Conservation (phyloP, 352 stramenopile species). For the Globisporangium camurandrum region DNA sequence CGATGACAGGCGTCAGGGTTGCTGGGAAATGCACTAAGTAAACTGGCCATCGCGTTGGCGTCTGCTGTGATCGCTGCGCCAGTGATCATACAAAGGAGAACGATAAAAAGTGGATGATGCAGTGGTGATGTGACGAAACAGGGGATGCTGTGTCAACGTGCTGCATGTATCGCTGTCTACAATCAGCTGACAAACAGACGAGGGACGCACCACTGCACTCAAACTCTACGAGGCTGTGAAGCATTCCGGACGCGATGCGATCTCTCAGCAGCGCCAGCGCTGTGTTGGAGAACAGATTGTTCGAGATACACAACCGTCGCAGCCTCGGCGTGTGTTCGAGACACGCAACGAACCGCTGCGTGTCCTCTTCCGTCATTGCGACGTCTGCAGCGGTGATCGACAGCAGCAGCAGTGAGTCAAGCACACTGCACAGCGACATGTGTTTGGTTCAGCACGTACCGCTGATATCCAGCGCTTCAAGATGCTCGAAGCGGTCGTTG, state of each 20-base stretch:
- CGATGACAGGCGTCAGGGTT: no score
- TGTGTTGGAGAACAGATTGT: conserved; percentile 32
- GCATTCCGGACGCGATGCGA: conserved; percentile 12
- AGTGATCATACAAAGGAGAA: no score
- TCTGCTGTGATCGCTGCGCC: no score
- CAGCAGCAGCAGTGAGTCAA: neutral
- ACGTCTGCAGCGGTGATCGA: conserved; percentile 10
- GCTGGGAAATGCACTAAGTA: no score
- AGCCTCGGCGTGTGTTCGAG: conserved; percentile 24
- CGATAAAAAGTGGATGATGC: no score
- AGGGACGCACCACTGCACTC: conserved; percentile 26
- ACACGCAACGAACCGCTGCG: conserved; percentile 41
- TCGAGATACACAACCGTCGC: conserved; percentile 23
- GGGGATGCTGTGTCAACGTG: no score
- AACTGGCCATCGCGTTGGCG: no score
- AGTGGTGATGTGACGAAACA: no score
- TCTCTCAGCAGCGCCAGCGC: conserved; percentile 25
- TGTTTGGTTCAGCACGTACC: conserved; percentile 13
- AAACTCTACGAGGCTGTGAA: conserved; percentile 21
- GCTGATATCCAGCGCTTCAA: conserved; percentile 33
- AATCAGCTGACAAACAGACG: neutral
- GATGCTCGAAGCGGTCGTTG: conserved; percentile 27
- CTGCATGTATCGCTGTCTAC: no score
- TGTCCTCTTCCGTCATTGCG: conserved; percentile 46
- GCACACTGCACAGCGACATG: neutral